Conservation (phyloP, 345 rosid genomes). For the Acer campestre region DNA sequence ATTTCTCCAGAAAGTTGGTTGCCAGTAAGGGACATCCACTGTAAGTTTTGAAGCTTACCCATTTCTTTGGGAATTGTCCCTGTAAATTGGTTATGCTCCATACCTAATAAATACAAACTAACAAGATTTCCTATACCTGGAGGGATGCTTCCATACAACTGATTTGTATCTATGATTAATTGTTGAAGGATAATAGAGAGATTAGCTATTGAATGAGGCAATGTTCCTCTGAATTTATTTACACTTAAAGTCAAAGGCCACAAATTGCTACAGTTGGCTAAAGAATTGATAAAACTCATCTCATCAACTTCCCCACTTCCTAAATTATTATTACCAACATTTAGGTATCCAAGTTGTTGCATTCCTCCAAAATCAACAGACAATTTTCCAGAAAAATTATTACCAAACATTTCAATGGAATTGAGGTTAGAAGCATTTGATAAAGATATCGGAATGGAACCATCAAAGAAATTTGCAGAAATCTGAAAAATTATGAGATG, state of each 20-base stretch:
- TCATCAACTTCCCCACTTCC: conserved; percentile 27
- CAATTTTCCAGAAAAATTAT: conserved; percentile 21
- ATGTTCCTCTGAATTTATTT: conserved; percentile 14
- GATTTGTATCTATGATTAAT: background rate
- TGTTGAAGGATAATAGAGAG: conserved; percentile 1
- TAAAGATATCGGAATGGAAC: conserved; percentile 26
- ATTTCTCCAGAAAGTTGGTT: conserved; percentile 16
- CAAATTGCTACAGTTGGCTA: conserved; percentile 19
- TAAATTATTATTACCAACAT: conserved; percentile 1
- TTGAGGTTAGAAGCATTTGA: conserved; percentile 28
- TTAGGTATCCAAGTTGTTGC: conserved; percentile 3
- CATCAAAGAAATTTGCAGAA: conserved; percentile 1
- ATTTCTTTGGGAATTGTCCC: conserved; percentile 17
- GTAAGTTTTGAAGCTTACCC: conserved; percentile 4
- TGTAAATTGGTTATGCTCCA: background rate
- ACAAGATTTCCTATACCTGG: conserved; percentile 11
- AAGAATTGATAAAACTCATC: conserved; percentile 13
- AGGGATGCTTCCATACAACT: conserved; percentile 15
- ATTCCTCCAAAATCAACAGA: conserved; percentile 16
- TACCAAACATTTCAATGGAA: background rate
- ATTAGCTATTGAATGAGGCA: conserved; percentile 19
- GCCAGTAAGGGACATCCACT: background rate
- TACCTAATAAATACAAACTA: background rate
- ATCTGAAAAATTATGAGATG: background rate
- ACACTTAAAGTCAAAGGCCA: background rate